These are phyloP conservation scores for Cyberlindnera mrakii DNA, from an alignment of 805 yeast species.

Conservation along the genomic window DNA sequence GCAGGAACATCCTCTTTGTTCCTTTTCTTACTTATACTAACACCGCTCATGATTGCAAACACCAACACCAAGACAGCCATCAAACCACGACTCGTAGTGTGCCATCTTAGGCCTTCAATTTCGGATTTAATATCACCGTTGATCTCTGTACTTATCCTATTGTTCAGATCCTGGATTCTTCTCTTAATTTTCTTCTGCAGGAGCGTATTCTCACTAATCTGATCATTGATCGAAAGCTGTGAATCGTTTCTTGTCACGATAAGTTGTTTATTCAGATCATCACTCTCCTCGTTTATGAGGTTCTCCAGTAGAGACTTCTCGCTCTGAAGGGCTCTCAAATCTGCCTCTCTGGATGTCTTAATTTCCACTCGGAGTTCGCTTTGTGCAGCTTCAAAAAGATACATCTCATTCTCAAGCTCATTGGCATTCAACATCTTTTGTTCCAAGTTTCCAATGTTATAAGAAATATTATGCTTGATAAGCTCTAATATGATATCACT, in stretches of 20 bases:
- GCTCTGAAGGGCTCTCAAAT: conserved; percentile 59
- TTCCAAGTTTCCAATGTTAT: conserved; percentile 26
- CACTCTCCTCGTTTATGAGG: conserved; percentile 65
- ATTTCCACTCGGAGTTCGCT: conserved; percentile 80
- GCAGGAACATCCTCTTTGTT: conserved; percentile 27
- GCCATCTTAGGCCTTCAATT: conserved; percentile 89
- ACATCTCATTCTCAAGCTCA: conserved; percentile 82
- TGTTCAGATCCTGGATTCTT: conserved; percentile 74
- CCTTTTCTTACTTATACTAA: conserved; percentile 31
- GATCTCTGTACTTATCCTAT: conserved; percentile 76
- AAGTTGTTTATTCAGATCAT: conserved; percentile 62
- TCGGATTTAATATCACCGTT: conserved; percentile 79
- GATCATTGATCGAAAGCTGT: conserved; percentile 79
- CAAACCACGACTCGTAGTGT: conserved; percentile 82
- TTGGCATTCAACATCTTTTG: conserved; percentile 35
- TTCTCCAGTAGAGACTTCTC: conserved; percentile 66
- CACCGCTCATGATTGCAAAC: conserved; percentile 53
- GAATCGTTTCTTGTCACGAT: conserved; percentile 64
- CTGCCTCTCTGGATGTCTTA: conserved; percentile 62
- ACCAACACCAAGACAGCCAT: conserved; percentile 67
- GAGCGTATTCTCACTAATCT: conserved; percentile 76
- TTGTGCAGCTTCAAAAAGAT: conserved; percentile 87
- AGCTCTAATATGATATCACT: conserved; percentile 50
- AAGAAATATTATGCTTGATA: conserved; percentile 29
- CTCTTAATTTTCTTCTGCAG: conserved; percentile 63